Percentiles rank a stretch among this genome's conserved stretches.
phyloP scores from a whole-genome alignment of 192 early-diverging fungal species.

The Chytriomyces hyalinus region DNA sequence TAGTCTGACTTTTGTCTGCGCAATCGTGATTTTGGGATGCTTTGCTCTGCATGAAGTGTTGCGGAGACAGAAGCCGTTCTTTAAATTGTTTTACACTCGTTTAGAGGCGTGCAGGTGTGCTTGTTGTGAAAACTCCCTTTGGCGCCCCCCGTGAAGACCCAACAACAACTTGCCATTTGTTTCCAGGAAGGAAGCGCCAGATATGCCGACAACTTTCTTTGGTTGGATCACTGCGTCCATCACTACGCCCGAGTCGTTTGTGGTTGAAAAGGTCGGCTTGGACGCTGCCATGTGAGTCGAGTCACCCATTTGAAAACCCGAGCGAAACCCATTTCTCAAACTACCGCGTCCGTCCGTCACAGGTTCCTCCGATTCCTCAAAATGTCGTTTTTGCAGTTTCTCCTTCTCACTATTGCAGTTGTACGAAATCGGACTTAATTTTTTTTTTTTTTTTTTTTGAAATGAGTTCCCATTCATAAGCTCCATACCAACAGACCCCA shows the following conservation, averaged over 20 bases:
- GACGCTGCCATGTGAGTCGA: constrained; percentile 55
- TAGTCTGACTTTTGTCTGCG: constrained; percentile 38
- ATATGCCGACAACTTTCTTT: constrained; percentile 42
- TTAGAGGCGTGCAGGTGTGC: constrained; percentile 36
- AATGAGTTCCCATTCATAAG: neutral
- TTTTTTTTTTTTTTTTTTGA: too few relatives aligned
- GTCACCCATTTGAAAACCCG: neutral
- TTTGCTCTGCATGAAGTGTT: constrained; percentile 42
- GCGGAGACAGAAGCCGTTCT: constrained; percentile 26
- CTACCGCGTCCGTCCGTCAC: neutral
- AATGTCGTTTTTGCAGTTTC: constrained; percentile 43
- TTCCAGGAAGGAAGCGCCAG: constrained; percentile 40
- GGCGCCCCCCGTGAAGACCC: neutral
- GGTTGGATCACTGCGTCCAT: constrained; percentile 47
- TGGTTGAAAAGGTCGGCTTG: constrained; percentile 54
- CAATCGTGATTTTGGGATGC: constrained; percentile 31
- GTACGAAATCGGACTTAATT: neutral
- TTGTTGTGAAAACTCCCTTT: neutral
- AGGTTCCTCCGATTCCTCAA: constrained; percentile 54
- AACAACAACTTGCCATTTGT: neutral
- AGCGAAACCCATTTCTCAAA: neutral
- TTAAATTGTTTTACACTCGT: constrained; percentile 46
- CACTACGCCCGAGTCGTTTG: constrained; percentile 39
- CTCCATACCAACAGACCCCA: constrained; percentile 28
- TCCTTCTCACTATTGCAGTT: constrained; percentile 33